Base-by-base conservation (phyloP, 495 filamentous ascomycete genomes). In the Xylaria intraflava region DNA sequence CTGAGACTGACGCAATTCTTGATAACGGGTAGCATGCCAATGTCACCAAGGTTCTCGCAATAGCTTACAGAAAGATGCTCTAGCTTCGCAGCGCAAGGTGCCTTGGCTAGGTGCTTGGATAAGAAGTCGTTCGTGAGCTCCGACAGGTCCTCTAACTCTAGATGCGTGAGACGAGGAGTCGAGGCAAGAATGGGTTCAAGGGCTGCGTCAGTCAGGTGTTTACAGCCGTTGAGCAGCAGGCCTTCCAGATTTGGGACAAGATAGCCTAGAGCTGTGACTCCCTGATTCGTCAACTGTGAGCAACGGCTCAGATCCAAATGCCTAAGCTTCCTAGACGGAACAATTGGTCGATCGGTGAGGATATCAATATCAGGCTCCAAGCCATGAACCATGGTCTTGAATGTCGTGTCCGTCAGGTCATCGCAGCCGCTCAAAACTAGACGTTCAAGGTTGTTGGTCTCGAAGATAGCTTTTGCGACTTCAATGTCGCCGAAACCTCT, bases 241-340 rank as follows among this genome's bases (percentile, higher is more conserved):
- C 87, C 88, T 72, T 93, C 81, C 22, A 98, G 70, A 33, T 85
- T 66, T 6, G 93, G 93, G 10, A 95, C 82, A 42, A 91, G 83
- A 51, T 84, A 62, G 16, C 83, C 84, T 1, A 97, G 71, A 17
- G 73, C 70, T 51, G 77, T 74, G 40, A 98, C 64, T 7, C 88
- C 86, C 11, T 66, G 62, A 63, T 86, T 87, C 0, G 88, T 90
- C 44, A 98, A 69, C 3, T 75, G 75, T 1, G 76, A 67, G 64
- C 93, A 97, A 14, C 88, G 79, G 46, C 87, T 87, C 4, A 98
- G 64, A 62, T 97, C 89, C 36, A 98, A 74, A 61, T 96, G 89
- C 48, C 84, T 85, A 27, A 97, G 78, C 42, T 78, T 85, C 35
- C 93, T 84, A 10, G 88, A 81, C 3, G 89, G 83, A 2, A 93